phyloP scores from a whole-genome alignment of 306 rosid species.

The Lathyrus aphaca region DNA sequence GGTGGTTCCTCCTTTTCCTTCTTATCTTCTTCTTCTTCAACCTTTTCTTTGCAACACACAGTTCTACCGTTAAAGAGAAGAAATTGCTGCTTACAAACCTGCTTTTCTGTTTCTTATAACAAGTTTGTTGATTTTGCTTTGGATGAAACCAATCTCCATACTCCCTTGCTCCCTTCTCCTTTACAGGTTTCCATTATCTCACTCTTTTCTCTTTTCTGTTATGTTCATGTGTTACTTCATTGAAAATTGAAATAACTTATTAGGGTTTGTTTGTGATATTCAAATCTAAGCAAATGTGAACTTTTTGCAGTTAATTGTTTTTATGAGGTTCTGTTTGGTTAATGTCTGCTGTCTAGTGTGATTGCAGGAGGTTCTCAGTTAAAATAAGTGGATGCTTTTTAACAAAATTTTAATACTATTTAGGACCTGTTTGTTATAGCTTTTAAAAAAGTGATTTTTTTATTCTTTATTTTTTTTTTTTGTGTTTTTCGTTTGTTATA shows the following conservation, averaged over 20 bases:
- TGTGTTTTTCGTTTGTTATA: neutral
- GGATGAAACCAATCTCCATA: constrained; percentile 49
- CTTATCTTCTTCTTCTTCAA: constrained; percentile 31
- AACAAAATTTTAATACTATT: neutral
- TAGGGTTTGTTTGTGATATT: neutral
- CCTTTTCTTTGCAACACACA: constrained; percentile 24
- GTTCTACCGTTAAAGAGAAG: neutral
- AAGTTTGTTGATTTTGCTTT: constrained; percentile 52
- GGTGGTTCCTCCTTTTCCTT: constrained; percentile 29
- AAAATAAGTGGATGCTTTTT: neutral
- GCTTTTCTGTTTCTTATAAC: constrained; percentile 41
- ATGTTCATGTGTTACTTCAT: neutral
- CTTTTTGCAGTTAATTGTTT: neutral
- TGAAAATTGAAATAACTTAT: no score
- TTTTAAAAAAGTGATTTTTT: neutral
- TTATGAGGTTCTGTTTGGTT: neutral
- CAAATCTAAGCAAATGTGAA: neutral
- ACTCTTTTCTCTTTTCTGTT: neutral
- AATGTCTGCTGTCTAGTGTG: neutral
- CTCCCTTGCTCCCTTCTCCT: constrained; percentile 49
- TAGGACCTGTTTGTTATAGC: no score
- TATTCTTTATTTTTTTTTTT: no score
- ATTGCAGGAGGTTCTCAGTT: neutral
- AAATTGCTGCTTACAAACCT: neutral
- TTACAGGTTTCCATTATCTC: constrained; percentile 36